Evolutionary conservation across 2,329 filamentous ascomycete species (phyloP).

Genomic region (Macroventuria anomochaeta): DNA sequence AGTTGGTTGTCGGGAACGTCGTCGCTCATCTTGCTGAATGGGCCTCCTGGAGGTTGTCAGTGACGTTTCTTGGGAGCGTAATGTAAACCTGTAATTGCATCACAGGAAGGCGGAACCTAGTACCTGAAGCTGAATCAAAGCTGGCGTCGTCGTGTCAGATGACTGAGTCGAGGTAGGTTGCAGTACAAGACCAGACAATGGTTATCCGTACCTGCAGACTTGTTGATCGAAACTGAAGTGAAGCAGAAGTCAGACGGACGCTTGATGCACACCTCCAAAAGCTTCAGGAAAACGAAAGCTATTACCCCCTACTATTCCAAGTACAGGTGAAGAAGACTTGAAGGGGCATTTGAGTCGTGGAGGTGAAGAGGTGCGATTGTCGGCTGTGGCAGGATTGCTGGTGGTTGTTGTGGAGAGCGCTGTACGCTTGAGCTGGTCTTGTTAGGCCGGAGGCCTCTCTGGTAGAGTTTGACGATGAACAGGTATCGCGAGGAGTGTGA

Average conservation of each 20-base stretch:
- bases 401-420: not conserved
- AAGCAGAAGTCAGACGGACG: too few relatives aligned
- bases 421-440: not conserved
- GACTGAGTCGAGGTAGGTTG: too few relatives aligned
- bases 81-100: not conserved
- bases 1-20: slow-evolving; percentile 4
- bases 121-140: not conserved
- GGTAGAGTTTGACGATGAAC: not conserved
- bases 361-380: not conserved
- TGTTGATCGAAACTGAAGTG: not conserved
- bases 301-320: not conserved
- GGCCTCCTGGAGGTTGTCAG: not conserved
- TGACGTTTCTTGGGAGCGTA: too few relatives aligned
- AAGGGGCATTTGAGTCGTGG: not conserved
- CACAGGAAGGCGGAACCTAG: not conserved
- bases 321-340: not conserved
- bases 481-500: not conserved
- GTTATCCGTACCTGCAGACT: too few relatives aligned
- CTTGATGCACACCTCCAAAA: too few relatives aligned
- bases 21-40: not conserved
- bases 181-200: too few relatives aligned
- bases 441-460: not conserved
- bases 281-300: not conserved
- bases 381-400: not conserved
- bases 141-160: not conserved